Evolutionary conservation across 371 early-diverging fungal species (phyloP).

Genomic region (Mortierella sp.): DNA sequence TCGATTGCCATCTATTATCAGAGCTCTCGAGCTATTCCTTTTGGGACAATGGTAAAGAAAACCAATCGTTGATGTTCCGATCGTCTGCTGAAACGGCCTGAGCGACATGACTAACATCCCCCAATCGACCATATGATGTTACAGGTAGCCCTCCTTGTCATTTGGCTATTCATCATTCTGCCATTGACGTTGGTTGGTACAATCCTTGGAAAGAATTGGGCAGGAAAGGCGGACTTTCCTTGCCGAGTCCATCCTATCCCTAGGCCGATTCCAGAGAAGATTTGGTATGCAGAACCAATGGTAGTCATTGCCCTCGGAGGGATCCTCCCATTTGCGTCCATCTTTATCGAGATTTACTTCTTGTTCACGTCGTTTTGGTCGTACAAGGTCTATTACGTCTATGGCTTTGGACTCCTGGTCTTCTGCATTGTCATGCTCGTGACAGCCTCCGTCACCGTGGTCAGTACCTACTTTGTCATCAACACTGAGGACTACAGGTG

Average conservation of each 20-base stretch:
- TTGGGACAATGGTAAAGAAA: conserved; percentile 70
- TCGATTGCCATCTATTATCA: conserved; percentile 79
- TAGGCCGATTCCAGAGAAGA: conserved; percentile 81
- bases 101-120: too few species aligned
- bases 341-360: conserved; percentile 91
- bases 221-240: conserved; percentile 74
- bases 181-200: conserved; percentile 82
- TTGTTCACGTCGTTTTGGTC: conserved; percentile 89
- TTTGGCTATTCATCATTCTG: conserved; percentile 82
- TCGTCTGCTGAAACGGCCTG: background rate
- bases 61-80: background rate
- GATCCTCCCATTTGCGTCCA: conserved; percentile 84
- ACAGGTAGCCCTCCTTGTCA: conserved; percentile 69
- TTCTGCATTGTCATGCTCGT: conserved; percentile 78
- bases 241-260: conserved; percentile 88
- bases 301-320: conserved; percentile 75
- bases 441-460: conserved; percentile 81
- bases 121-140: background rate
- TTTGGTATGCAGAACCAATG: conserved; percentile 76
- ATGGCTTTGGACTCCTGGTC: conserved; percentile 84
- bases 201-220: conserved; percentile 79
- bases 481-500: conserved; percentile 90
- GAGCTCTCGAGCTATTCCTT: conserved; percentile 84
- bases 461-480: conserved; percentile 82
- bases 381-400: conserved; percentile 87